These are phyloP conservation scores for Eucalyptus tenuipes DNA, from an alignment of 345 rosid species.

Conservation along the genomic window DNA sequence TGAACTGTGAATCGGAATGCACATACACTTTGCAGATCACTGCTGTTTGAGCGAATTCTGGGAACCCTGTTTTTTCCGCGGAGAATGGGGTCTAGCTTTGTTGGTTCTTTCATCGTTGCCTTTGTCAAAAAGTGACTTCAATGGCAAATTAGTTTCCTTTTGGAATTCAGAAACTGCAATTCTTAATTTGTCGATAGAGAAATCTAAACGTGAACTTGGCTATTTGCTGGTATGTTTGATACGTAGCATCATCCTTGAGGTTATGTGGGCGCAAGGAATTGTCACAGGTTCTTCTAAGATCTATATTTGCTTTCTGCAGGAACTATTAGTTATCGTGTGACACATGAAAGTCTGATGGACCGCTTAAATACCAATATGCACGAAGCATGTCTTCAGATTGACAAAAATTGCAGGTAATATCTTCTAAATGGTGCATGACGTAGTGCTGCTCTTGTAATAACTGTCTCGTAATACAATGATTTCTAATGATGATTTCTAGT, in stretches of 20 bases:
- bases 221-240: background rate
- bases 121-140: background rate
- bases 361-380: conserved; percentile 57
- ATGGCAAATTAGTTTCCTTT: background rate
- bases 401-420: conserved; percentile 59
- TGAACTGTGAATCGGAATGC: background rate
- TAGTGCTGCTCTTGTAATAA: background rate
- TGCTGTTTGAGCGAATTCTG: background rate
- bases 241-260: background rate
- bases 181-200: background rate
- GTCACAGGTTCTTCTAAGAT: background rate
- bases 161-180: background rate
- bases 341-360: conserved; percentile 61
- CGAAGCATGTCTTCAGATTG: conserved; percentile 50
- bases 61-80: background rate
- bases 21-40: background rate
- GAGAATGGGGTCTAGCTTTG: background rate
- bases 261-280: conserved; percentile 1
- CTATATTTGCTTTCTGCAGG: background rate
- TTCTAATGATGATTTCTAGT: background rate
- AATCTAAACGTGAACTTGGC: background rate
- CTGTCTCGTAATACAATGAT: background rate
- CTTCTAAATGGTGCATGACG: background rate
- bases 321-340: conserved; percentile 30
- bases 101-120: background rate